Percentiles rank a stretch among this genome's conserved stretches.
Evolutionary conservation across 2,329 filamentous ascomycete genomes (phyloP).

Genomic region (Rasamsonia emersonii): DNA sequence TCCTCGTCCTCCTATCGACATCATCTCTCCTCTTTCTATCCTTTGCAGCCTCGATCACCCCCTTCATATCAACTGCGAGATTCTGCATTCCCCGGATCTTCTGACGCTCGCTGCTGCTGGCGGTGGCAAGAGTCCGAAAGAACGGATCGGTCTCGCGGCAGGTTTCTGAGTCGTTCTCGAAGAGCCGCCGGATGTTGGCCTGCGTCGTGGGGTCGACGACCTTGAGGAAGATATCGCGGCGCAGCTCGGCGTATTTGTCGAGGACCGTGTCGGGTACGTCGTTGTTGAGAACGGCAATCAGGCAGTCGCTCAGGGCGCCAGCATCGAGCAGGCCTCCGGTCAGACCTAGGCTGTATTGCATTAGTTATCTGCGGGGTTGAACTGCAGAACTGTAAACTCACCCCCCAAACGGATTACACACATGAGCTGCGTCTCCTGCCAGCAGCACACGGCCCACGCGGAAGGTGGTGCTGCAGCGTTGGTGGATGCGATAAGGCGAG

Average conservation of each 20-base stretch:
- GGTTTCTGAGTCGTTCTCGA: background rate
- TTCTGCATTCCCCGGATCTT: background rate
- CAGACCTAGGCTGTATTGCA: constrained; percentile 12
- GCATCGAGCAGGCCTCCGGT: constrained; percentile 17
- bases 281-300: constrained; percentile 16
- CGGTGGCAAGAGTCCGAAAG: background rate
- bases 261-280: constrained; percentile 20
- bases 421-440: constrained; percentile 11
- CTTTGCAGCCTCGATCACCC: no score
- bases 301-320: constrained; percentile 19
- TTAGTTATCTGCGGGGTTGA: no score
- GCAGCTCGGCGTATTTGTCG: constrained; percentile 23
- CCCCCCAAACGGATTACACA: constrained; percentile 11
- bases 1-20: no score
- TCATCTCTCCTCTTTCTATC: no score
- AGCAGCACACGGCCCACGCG: constrained; percentile 11
- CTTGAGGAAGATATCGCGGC: constrained; percentile 25
- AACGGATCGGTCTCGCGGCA: background rate
- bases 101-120: background rate
- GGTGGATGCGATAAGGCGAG: constrained; percentile 13
- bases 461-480: constrained; percentile 11
- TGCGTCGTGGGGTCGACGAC: constrained; percentile 21
- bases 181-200: background rate
- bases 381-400: no score
- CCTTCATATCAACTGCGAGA: no score